Evolutionary conservation across 768 basidiomycete genomes (phyloP).

Genomic region (Leccinellum luteum): DNA sequence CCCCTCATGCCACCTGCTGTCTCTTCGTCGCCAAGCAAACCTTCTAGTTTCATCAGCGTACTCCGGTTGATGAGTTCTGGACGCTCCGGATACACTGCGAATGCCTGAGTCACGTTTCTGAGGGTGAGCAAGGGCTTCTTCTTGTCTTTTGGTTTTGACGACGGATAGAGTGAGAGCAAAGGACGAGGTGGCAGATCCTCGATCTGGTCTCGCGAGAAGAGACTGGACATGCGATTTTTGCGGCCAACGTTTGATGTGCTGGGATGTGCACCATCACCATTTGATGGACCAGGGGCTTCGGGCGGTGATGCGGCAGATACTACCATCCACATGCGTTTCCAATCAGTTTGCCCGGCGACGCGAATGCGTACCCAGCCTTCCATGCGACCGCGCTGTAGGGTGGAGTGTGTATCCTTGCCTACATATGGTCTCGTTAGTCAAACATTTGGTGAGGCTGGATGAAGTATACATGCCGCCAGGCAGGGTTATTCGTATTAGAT

Average conservation of each 20-base stretch:
- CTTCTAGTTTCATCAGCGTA: conserved; percentile 91
- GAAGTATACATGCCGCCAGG: conserved; percentile 38
- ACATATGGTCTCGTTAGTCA: conserved; percentile 9
- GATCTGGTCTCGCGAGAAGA: conserved; percentile 57
- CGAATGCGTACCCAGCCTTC: conserved; percentile 92
- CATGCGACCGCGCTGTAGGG: conserved; percentile 68
- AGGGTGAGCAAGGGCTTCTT: conserved; percentile 72
- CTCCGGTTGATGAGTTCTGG: conserved; percentile 86
- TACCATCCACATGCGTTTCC: conserved; percentile 90
- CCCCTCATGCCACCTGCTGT: conserved; percentile 64
- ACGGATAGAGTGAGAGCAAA: conserved; percentile 56
- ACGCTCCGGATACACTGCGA: conserved; percentile 95
- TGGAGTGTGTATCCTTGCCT: conserved; percentile 54
- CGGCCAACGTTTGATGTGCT: conserved; percentile 21
- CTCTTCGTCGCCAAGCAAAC: conserved; percentile 73
- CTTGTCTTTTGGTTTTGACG: conserved; percentile 69
- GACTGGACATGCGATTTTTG: conserved; percentile 55
- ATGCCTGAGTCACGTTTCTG: conserved; percentile 73
- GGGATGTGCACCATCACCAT: conserved; percentile 29
- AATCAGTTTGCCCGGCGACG: conserved; percentile 95
- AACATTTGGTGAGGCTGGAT: conserved; percentile 25
- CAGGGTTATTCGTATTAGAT: conserved; percentile 80
- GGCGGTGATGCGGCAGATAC: conserved; percentile 50
- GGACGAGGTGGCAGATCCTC: conserved; percentile 37
- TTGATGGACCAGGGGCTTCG: conserved; percentile 18